Percentiles rank a stretch among this genome's conserved stretches.
Conservation (phyloP, 1,284 basidiomycete species). For the Pascua guehoae region DNA sequence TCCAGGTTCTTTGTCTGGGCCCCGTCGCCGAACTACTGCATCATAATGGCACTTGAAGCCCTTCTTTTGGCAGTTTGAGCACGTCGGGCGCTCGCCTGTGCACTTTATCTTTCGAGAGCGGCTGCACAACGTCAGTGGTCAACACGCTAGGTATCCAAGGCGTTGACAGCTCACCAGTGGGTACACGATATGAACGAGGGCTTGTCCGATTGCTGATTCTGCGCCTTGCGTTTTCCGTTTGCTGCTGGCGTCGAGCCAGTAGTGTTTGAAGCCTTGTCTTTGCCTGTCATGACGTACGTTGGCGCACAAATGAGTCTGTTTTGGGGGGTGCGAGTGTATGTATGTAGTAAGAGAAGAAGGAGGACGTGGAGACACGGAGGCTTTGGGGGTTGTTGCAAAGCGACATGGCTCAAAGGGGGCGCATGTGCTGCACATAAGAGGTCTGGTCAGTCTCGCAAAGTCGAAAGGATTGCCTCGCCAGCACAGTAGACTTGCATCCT, state of each 20-base stretch:
- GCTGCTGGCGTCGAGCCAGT: too few species aligned
- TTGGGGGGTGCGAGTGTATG: too few species aligned
- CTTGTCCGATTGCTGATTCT: not conserved
- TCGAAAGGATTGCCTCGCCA: too few species aligned
- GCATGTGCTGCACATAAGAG: too few species aligned
- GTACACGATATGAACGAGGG: constrained; percentile 17
- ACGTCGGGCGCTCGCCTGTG: constrained; percentile 16
- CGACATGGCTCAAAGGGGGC: too few species aligned
- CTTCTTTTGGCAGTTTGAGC: constrained; percentile 19
- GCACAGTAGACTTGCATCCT: too few species aligned
- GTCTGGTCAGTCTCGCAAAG: too few species aligned
- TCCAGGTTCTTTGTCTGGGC: constrained; percentile 26
- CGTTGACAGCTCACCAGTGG: constrained; percentile 1
- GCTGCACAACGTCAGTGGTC: constrained; percentile 2
- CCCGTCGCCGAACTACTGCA: constrained; percentile 12
- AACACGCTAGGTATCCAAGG: not conserved
- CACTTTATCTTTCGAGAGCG: constrained; percentile 23
- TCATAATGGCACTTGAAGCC: constrained; percentile 18
- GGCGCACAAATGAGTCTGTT: too few species aligned
- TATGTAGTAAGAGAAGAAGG: not conserved
- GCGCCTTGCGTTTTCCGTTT: too few species aligned
- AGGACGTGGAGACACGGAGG: not conserved
- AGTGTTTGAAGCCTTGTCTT: too few species aligned
- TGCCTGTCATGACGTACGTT: too few species aligned
- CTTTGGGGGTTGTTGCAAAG: too few species aligned